Conservation (phyloP, 2,329 filamentous ascomycete species). For the Pseudophaeomoniella oleicola region DNA sequence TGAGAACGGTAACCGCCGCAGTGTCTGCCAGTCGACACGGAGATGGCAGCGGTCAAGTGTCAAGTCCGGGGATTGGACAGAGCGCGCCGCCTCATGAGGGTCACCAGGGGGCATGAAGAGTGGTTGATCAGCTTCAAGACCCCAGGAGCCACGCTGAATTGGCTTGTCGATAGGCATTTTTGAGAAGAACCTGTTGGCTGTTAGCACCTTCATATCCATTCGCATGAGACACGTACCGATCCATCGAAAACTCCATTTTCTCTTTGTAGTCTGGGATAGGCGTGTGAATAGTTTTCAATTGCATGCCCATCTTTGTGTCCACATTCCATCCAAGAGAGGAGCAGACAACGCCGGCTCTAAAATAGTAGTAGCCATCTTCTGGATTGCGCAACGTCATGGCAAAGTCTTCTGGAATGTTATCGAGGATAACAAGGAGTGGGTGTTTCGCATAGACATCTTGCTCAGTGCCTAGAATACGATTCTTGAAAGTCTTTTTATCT, state of each 20-base stretch:
- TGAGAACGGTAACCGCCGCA: conserved; percentile 63
- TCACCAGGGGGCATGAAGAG: conserved; percentile 60
- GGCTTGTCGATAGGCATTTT: conserved; percentile 60
- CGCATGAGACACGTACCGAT: conserved; percentile 38
- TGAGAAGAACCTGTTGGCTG: conserved; percentile 52
- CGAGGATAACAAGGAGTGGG: conserved; percentile 55
- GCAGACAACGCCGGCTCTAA: conserved; percentile 65
- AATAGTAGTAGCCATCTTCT: conserved; percentile 54
- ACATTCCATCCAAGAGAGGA: conserved; percentile 71
- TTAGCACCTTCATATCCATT: conserved; percentile 1
- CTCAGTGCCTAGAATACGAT: conserved; percentile 49
- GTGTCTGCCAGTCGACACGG: conserved; percentile 77
- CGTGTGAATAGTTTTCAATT: conserved; percentile 56
- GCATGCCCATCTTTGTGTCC: conserved; percentile 55
- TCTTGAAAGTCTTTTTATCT: conserved; percentile 46
- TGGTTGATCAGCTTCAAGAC: conserved; percentile 59
- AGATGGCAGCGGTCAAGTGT: conserved; percentile 47
- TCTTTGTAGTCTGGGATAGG: conserved; percentile 71
- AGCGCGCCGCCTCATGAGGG: conserved; percentile 46
- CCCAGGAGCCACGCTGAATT: conserved; percentile 77
- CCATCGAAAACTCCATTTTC: conserved; percentile 81
- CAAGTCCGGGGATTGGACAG: conserved; percentile 42
- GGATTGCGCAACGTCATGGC: conserved; percentile 60
- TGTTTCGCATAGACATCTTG: conserved; percentile 46
- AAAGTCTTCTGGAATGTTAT: conserved; percentile 77